These are phyloP conservation scores for Cercospora canescens DNA, from an alignment of 2,329 filamentous ascomycete genomes.

Conservation along the genomic window DNA sequence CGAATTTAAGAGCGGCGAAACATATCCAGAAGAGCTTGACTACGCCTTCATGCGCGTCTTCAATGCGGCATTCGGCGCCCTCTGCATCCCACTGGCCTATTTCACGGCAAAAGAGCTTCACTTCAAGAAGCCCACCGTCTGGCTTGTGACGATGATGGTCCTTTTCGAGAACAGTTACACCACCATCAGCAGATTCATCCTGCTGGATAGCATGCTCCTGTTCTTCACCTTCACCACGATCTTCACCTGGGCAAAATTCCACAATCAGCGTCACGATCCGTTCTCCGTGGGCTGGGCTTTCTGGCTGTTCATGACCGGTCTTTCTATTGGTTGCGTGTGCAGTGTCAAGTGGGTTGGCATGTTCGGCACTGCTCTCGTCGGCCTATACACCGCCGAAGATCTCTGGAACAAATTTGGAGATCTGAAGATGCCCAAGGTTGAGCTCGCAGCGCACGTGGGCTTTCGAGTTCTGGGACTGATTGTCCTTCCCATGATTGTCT, in stretches of 20 bases:
- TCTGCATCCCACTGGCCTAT: conserved; percentile 92
- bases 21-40: conserved; percentile 88
- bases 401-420: conserved; percentile 98
- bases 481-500: conserved; percentile 82
- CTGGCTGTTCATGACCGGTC: conserved; percentile 89
- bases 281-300: conserved; percentile 92
- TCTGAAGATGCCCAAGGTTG: conserved; percentile 78
- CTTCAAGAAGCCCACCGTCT: conserved; percentile 82
- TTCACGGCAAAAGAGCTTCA: conserved; percentile 90
- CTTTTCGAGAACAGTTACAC: conserved; percentile 99
- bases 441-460: conserved; percentile 73
- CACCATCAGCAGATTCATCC: conserved; percentile 96
- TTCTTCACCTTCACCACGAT: conserved; percentile 98
- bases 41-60: conserved; percentile 99
- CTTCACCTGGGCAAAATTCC: conserved; percentile 96
- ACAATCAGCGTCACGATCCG: conserved; percentile 79
- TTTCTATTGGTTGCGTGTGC: conserved; percentile 97
- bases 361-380: conserved; percentile 92
- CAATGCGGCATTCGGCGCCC: conserved; percentile 90
- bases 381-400: conserved; percentile 93
- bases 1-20: conserved; percentile 98
- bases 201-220: conserved; percentile 96
- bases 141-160: conserved; percentile 95
- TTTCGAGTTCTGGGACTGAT: conserved; percentile 86
- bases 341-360: conserved; percentile 98